Percentiles rank a stretch among this genome's conserved stretches.
phyloP scores from a whole-genome alignment of 2,329 filamentous ascomycete species.

The Lecanicillium sp. region DNA sequence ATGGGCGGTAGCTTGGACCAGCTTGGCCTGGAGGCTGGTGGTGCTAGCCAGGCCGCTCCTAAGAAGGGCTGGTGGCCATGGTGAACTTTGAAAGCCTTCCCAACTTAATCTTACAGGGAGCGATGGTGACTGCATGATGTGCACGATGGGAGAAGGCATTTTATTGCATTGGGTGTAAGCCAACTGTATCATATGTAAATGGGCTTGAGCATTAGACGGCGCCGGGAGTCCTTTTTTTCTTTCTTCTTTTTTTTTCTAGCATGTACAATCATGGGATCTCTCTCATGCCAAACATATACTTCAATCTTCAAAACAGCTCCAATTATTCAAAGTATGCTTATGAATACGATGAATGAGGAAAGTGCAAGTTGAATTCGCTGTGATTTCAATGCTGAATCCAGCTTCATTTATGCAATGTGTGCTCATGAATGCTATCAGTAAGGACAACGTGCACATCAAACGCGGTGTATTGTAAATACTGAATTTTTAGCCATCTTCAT shows the following conservation, averaged over 20 bases:
- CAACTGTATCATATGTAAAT: constrained; percentile 32
- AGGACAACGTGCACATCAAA: no score
- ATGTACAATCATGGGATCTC: constrained; percentile 6
- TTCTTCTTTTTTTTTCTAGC: constrained; percentile 1
- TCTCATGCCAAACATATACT: constrained; percentile 7
- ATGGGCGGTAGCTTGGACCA: constrained; percentile 42
- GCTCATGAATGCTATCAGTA: no score
- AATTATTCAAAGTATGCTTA: no score
- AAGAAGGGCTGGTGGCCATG: constrained; percentile 44
- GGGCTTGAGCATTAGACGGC: constrained; percentile 17
- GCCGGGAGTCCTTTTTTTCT: constrained; percentile 9
- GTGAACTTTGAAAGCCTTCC: constrained; percentile 13
- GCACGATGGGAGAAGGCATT: constrained; percentile 8
- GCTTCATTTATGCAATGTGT: no score
- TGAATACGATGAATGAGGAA: no score
- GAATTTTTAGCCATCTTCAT: no score
- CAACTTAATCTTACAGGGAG: neutral
- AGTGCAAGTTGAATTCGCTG: no score
- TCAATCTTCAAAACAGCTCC: constrained; percentile 1
- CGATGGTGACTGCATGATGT: constrained; percentile 1
- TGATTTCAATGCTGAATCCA: no score
- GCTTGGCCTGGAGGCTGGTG: constrained; percentile 30
- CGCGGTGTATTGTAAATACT: no score
- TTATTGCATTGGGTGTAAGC: constrained; percentile 21
- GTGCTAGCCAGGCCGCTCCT: constrained; percentile 16